Evolutionary conservation across 2,329 filamentous ascomycete species (phyloP), one percentile per base, ranked within the genome.

Genomic region (Scopulariopsis brevicaulis): DNA sequence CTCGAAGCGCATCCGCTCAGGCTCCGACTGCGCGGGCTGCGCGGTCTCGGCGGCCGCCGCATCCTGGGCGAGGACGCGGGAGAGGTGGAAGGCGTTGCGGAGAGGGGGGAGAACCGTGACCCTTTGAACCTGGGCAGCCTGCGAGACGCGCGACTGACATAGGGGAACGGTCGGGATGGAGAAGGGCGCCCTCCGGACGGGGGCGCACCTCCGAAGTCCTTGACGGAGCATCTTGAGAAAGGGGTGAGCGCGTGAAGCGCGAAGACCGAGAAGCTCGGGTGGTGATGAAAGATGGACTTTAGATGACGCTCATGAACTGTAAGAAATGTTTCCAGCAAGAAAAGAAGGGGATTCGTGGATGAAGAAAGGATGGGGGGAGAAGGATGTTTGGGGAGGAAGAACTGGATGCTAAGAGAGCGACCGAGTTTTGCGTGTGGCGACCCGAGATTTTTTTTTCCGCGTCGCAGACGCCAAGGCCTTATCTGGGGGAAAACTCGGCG

Each of bases 1-100:
- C 12, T 62, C 62, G 62, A 84, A 84, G 5, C 68, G 65, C 25
- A 70, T 69, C 57, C 71, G 54, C 14, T 67, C 65, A 15, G 54
- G 50, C 37, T 55, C 40, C 57, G 57, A 24, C 12, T 20, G 51
- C 28, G 48, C 28, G 8, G 54, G 3, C 28, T 46, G 40, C 15
- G 28, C 53, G 20, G 34, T 40, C 7, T 55, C 55, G 15, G 58
- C 32, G 53, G 60, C 57, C 43, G 61, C 55, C 4, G 58, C 55
- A 22, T 57, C 60, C 53, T 60, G 54, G n/a, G 22, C 28, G 15
- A 57, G 32, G 55, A 57, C 54, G 40, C 61, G 61, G 53, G 58
- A 59, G 52, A 60, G 57, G 40, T 61, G 60, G 18, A 62, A 58
- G 34, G 52, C 40, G 53, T 28, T 37, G 40, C 51, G 20, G 58